phyloP scores from a whole-genome alignment of 2,329 filamentous ascomycete genomes.

The Byssoonygena ceratinophila region DNA sequence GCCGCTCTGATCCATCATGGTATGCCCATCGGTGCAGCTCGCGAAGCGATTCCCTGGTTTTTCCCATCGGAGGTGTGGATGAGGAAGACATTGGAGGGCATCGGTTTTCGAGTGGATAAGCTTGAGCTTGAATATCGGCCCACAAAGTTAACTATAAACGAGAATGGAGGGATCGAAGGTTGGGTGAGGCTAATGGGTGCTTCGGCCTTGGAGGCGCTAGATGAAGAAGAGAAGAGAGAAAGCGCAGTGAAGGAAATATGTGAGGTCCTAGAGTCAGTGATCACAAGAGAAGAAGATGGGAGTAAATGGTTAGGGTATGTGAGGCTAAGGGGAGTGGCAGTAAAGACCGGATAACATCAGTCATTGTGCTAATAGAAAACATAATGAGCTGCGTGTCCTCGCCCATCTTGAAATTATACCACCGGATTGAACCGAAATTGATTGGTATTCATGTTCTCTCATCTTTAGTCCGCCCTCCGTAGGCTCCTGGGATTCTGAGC shows the following conservation, averaged over 20 bases:
- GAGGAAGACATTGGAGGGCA: slow-evolving; percentile 26
- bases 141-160: slow-evolving; percentile 40
- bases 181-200: slow-evolving; percentile 58
- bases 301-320: slow-evolving; percentile 43
- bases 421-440: no score
- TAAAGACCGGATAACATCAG: slow-evolving; percentile 18
- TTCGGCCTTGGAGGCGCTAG: slow-evolving; percentile 46
- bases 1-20: slow-evolving; percentile 43
- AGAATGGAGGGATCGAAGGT: slow-evolving; percentile 49
- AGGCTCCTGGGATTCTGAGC: slow-evolving; percentile 37
- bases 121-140: slow-evolving; percentile 56
- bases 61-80: slow-evolving; percentile 58
- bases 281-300: slow-evolving; percentile 47
- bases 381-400: no score
- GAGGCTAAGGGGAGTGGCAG: slow-evolving; percentile 35
- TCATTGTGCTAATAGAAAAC: neutral
- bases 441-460: slow-evolving; percentile 36
- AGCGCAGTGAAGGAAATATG: slow-evolving; percentile 45
- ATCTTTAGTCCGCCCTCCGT: slow-evolving; percentile 49
- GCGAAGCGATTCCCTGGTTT: slow-evolving; percentile 55
- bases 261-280: slow-evolving; percentile 46
- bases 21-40: slow-evolving; percentile 41
- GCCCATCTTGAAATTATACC: no score
- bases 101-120: slow-evolving; percentile 41
- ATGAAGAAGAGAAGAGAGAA: slow-evolving; percentile 41